Percentiles rank a stretch among this genome's conserved stretches.
Conservation (phyloP, 768 basidiomycete species). For the Tulasnella sp. region DNA sequence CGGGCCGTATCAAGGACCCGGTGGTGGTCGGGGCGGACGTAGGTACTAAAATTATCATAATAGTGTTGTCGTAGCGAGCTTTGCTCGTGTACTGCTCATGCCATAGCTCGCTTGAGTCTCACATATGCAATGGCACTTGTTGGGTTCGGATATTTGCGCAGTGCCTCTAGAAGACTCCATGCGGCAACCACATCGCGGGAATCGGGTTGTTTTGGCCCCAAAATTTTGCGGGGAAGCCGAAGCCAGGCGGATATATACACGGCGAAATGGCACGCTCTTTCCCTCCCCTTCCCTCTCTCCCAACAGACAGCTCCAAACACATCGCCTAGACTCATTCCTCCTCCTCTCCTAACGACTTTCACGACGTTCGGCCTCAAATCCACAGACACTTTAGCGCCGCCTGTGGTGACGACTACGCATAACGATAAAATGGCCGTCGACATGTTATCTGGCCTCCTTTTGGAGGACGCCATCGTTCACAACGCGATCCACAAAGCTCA, state of each 20-base stretch:
- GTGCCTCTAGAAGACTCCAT: neutral
- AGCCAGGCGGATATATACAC: neutral
- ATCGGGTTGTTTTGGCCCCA: neutral
- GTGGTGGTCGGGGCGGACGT: constrained; percentile 31
- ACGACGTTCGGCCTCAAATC: constrained; percentile 12
- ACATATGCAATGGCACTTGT: neutral
- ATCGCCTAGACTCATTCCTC: neutral
- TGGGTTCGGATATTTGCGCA: constrained; percentile 9
- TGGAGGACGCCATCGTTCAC: constrained; percentile 33
- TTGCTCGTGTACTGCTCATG: neutral
- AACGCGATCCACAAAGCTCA: constrained; percentile 29
- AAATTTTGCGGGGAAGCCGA: neutral
- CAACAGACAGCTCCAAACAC: constrained; percentile 10
- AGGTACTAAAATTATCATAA: constrained; percentile 22
- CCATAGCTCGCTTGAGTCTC: neutral
- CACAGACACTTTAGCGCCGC: neutral
- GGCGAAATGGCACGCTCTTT: neutral
- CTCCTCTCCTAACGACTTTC: neutral
- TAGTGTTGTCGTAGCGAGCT: neutral
- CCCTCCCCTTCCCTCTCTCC: neutral
- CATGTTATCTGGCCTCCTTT: constrained; percentile 31
- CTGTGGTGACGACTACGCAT: constrained; percentile 16
- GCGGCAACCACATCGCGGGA: neutral
- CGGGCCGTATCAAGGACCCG: constrained; percentile 78
- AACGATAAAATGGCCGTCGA: constrained; percentile 21